Evolutionary conservation across 306 rosid species (phyloP).

Genomic region (Castanea mollissima): DNA sequence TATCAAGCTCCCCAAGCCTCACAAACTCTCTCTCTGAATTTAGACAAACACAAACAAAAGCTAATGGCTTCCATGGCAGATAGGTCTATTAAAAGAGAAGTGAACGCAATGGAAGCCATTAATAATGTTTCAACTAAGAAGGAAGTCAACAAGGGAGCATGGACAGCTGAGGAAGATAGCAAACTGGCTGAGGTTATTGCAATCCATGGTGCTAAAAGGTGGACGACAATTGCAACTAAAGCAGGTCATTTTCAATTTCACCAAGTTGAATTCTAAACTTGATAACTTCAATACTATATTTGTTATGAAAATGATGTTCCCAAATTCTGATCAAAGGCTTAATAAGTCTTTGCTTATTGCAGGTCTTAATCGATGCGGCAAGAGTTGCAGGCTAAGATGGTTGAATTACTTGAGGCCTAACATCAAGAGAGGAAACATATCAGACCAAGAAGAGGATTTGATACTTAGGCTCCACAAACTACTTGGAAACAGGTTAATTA

Average conservation of each 20-base stretch:
- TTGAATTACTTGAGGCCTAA: slow-evolving; percentile 65
- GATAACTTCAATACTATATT: neutral
- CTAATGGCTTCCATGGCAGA: neutral
- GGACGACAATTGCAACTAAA: slow-evolving; percentile 52
- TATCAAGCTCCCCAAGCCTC: neutral
- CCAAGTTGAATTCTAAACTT: neutral
- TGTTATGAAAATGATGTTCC: too few relatives aligned
- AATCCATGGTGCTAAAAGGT: slow-evolving; percentile 55
- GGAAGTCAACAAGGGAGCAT: slow-evolving; percentile 52
- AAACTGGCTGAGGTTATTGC: slow-evolving; percentile 53
- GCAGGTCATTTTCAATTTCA: slow-evolving; percentile 38
- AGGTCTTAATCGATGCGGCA: slow-evolving; percentile 61
- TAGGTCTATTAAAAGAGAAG: neutral
- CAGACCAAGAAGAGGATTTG: slow-evolving; percentile 71
- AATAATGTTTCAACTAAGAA: slow-evolving; percentile 12
- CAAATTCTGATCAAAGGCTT: neutral
- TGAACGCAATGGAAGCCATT: slow-evolving; percentile 17
- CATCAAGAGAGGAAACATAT: slow-evolving; percentile 67
- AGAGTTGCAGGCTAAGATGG: slow-evolving; percentile 72
- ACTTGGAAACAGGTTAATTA: slow-evolving; percentile 56
- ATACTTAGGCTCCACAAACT: slow-evolving; percentile 66
- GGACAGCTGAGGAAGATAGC: slow-evolving; percentile 59
- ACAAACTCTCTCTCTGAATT: neutral
- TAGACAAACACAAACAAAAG: neutral
- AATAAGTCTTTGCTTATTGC: slow-evolving; percentile 11